phyloP scores from a whole-genome alignment of 2,329 filamentous ascomycete species.

The Aspergillus flavus region DNA sequence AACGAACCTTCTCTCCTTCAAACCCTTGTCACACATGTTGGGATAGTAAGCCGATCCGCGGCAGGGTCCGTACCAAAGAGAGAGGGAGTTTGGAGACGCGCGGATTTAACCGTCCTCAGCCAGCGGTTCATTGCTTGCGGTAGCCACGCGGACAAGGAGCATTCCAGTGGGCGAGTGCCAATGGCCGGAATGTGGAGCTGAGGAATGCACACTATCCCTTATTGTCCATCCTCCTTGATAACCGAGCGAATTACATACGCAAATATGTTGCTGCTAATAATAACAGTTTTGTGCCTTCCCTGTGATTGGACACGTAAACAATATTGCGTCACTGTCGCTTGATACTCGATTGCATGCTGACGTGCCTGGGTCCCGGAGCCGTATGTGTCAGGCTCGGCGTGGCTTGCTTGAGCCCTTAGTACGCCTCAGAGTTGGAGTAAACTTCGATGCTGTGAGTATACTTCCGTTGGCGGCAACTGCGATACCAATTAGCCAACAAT shows the following conservation, averaged over 20 bases:
- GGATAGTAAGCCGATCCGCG: neutral
- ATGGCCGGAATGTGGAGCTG: neutral
- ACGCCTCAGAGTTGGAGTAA: neutral
- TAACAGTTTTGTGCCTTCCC: neutral
- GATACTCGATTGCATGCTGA: neutral
- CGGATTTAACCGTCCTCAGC: neutral
- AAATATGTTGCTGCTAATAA: neutral
- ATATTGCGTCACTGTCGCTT: neutral
- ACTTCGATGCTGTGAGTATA: neutral
- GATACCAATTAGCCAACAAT: neutral
- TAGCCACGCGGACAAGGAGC: neutral
- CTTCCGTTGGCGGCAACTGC: neutral
- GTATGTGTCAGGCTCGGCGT: neutral
- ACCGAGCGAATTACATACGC: neutral
- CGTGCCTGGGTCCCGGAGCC: neutral
- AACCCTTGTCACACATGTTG: neutral
- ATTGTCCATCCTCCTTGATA: neutral
- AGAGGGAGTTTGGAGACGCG: neutral
- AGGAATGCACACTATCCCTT: slow-evolving; percentile 6
- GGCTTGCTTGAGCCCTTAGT: neutral
- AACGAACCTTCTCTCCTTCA: neutral
- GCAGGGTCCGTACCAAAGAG: neutral
- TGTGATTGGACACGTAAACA: neutral
- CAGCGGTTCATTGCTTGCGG: slow-evolving; percentile 1
- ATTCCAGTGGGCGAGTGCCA: neutral